Evolutionary conservation across 192 early-diverging fungal species (phyloP).

Genomic region (Coemansia sp.): DNA sequence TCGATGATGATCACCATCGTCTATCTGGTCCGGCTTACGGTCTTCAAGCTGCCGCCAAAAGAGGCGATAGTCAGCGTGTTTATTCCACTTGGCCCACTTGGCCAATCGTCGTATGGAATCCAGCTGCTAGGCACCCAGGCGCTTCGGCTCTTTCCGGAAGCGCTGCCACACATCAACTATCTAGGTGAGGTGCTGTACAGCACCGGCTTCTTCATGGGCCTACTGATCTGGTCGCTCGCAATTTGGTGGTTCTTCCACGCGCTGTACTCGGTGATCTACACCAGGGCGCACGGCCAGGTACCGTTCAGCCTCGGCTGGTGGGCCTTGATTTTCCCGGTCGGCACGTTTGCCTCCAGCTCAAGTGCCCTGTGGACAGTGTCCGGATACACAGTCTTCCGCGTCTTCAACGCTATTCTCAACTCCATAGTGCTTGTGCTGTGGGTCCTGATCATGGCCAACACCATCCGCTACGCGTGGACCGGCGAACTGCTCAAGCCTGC

Average conservation of each 20-base stretch:
- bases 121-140: constrained; percentile 48
- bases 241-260: constrained; percentile 55
- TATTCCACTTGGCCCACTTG: constrained; percentile 57
- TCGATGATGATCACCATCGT: constrained; percentile 47
- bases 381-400: constrained; percentile 36
- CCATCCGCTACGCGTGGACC: constrained; percentile 45
- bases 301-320: constrained; percentile 62
- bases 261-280: constrained; percentile 35
- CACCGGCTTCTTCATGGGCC: constrained; percentile 33
- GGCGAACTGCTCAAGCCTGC: constrained; percentile 47
- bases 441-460: constrained; percentile 23
- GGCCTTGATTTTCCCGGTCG: constrained; percentile 59
- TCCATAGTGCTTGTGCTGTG: constrained; percentile 38
- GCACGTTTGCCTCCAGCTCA: constrained; percentile 41
- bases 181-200: constrained; percentile 33
- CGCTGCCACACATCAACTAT: constrained; percentile 25
- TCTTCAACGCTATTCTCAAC: constrained; percentile 38
- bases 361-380: constrained; percentile 21
- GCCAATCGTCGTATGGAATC: constrained; percentile 55
- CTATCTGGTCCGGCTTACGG: constrained; percentile 51
- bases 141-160: constrained; percentile 28
- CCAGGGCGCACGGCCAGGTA: constrained; percentile 24
- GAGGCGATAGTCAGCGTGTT: constrained; percentile 56
- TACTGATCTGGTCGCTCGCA: constrained; percentile 53
- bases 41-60: constrained; percentile 55